Base-by-base conservation (phyloP, 164 flowering plant species). In the Cinnamomum micranthum region DNA sequence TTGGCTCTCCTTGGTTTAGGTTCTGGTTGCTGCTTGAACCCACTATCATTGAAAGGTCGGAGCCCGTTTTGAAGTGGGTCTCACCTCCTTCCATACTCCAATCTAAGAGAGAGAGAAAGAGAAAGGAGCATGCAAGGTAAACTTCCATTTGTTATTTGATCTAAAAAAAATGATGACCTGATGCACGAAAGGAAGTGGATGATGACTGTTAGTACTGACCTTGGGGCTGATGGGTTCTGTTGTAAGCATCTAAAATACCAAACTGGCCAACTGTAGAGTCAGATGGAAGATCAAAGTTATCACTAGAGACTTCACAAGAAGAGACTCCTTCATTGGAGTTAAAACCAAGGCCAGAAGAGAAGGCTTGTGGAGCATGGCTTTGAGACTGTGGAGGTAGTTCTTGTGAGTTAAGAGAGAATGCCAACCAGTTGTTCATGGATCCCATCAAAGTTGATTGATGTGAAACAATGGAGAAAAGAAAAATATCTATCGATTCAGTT, bases 361-460 rank as follows among this genome's bases (percentile, higher is more conserved):
- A 69, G 6, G 60, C 27, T 4, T 19, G 77, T 63, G 81, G 87
- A 12, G 73, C 52, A 74, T 85, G 87, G 75, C 67, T 64, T 62
- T 83, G 88, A 25, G 78, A 10, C 2, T 72, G 77, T 20, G 88
- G 68, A 6, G 81, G 80, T 6, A 78, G 80, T 77, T 87, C 82
- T 78, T 88, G 95, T 59, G 95, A 88, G 20, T 95, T 89, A n/a
- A 93, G 88, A 74, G 98, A 90, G 84, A 93, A 93, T 11, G 85
- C 97, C 69, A 93, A 81, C 97, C 97, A 92, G 86, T 92, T 91
- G 80, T 89, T 93, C 89, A 91, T 91, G 58, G 95, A 85, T 70
- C 83, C 86, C 90, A 89, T 88, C 2, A 17, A 28, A 62, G 23
- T 73, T 25, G 50, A 28, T 28, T 59, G 41, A 27, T 28, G 65